Evolutionary conservation across 768 basidiomycete species (phyloP), one percentile per base, ranked within the genome.

Genomic region (Xerocomus brunneocitrinus): DNA sequence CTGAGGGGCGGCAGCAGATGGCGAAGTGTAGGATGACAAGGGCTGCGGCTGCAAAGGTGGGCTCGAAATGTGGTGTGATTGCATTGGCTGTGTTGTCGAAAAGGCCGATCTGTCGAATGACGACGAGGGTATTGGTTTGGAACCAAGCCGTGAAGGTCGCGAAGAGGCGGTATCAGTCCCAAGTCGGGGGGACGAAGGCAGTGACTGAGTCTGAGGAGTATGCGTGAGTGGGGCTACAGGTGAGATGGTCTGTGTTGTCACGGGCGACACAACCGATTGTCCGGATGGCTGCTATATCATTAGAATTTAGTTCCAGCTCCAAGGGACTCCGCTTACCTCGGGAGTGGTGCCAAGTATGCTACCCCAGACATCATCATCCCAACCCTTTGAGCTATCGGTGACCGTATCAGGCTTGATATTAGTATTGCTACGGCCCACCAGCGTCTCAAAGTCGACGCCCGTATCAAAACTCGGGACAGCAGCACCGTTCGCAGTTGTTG

Each of bases 341-440:
- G 57, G 54, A 25, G 75, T 67, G 45, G 70, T 72, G 46, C 74
- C 78, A 49, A 91, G 79, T 45, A 92, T 89, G 53, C 80, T 87
- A 6, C 86, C 88, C 91, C 91, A 93, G 2, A 88, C 81, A 56
- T 91, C 88, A 52, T 91, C 89, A 57, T 89, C 89, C 89, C 87
- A 90, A 39, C 77, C 73, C 32, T 71, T 70, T 12, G 71, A 66
- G 14, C 60, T 62, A 34, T 79, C 71, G 61, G 57, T 65, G 49
- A 64, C 62, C 2, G 49, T 73, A 51, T 81, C 77, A 3, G 79
- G 67, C 64, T 80, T 82, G 46, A 76, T 73, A 8, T 72, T 68
- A 12, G 72, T 71, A 49, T 74, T 76, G 22, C 73, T 67, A 49
- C 84, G 79, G 9, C 85, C 86, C 4, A 95, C 91, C 1, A 95